Percentiles rank a stretch among this genome's conserved stretches.
These are phyloP conservation scores for Dictyostelium firmibasis DNA, from an alignment of 78 protist species.

Conservation along the genomic window DNA sequence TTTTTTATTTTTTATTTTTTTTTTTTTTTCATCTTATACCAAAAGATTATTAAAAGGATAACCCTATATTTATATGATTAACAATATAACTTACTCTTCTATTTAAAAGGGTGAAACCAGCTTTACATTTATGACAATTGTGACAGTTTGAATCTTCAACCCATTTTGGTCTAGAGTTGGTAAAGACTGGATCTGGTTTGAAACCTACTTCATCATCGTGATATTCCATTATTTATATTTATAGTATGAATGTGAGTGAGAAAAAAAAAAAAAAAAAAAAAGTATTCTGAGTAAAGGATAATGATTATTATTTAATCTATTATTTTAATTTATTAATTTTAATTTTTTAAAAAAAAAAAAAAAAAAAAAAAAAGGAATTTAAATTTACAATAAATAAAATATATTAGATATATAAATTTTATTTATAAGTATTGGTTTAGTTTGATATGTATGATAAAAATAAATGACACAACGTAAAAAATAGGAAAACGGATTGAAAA, in stretches of 20 bases:
- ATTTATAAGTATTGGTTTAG: neutral
- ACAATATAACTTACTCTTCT: conserved; percentile 52
- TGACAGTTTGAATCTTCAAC: conserved; percentile 24
- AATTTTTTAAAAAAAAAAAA: neutral
- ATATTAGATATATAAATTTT: neutral
- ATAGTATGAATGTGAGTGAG: neutral
- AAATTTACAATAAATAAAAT: neutral
- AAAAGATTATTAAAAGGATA: neutral
- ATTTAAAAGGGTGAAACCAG: conserved; percentile 35
- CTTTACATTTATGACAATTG: conserved; percentile 26
- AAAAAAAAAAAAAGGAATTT: neutral
- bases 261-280: too few relatives aligned
- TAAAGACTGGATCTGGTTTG: conserved; percentile 67
- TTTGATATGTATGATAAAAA: neutral
- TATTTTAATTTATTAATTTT: too few relatives aligned
- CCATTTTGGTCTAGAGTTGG: conserved; percentile 76
- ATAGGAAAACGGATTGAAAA: neutral
- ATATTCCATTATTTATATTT: conserved; percentile 50
- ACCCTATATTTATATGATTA: neutral
- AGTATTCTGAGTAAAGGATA: too few relatives aligned
- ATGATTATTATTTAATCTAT: too few relatives aligned
- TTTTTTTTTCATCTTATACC: neutral
- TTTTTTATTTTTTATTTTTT: too few relatives aligned
- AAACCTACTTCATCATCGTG: conserved; percentile 49
- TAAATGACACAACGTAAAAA: neutral